A percentile compares a stretch with the other conserved stretches of the same genome.
These are phyloP conservation scores for Lentinula guzmanii DNA, from an alignment of 768 basidiomycete genomes.

Conservation along the genomic window DNA sequence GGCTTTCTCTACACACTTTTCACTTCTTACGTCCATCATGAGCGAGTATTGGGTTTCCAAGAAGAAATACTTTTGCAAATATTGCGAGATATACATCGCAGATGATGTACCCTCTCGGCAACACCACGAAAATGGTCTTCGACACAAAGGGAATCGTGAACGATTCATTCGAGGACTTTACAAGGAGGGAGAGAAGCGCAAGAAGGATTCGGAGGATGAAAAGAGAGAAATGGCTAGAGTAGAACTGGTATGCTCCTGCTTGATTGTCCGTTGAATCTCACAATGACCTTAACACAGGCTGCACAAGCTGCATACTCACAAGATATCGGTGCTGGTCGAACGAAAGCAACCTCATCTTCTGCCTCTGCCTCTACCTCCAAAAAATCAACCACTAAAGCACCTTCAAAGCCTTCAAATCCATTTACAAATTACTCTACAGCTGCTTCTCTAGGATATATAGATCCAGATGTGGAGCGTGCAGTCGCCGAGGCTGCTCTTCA, in stretches of 20 bases:
- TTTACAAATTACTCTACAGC: conserved; percentile 87
- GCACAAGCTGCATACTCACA: conserved; percentile 76
- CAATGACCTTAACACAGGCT: conserved; percentile 38
- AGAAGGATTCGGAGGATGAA: conserved; percentile 82
- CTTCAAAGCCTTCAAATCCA: conserved; percentile 53
- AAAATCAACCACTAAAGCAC: conserved; percentile 31
- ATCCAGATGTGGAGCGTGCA: conserved; percentile 66
- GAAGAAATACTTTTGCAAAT: conserved; percentile 93
- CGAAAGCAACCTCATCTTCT: conserved; percentile 24
- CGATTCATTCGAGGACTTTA: conserved; percentile 89
- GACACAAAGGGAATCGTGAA: conserved; percentile 93
- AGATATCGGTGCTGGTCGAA: conserved; percentile 68
- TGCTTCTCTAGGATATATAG: conserved; percentile 71
- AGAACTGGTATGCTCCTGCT: conserved; percentile 52
- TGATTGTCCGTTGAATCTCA: neutral
- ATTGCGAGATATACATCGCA: conserved; percentile 94
- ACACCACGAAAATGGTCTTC: conserved; percentile 89
- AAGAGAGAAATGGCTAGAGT: conserved; percentile 81
- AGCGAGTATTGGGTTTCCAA: conserved; percentile 91
- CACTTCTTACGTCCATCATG: conserved; percentile 36
- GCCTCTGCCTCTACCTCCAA: conserved; percentile 23
- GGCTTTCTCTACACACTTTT: neutral
- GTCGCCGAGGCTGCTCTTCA: conserved; percentile 56
- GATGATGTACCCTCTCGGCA: conserved; percentile 91
- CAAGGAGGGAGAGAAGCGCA: conserved; percentile 86